Evolutionary conservation across 2,329 filamentous ascomycete species (phyloP), one percentile per base, ranked within the genome.

Genomic region (Claviceps pusilla): DNA sequence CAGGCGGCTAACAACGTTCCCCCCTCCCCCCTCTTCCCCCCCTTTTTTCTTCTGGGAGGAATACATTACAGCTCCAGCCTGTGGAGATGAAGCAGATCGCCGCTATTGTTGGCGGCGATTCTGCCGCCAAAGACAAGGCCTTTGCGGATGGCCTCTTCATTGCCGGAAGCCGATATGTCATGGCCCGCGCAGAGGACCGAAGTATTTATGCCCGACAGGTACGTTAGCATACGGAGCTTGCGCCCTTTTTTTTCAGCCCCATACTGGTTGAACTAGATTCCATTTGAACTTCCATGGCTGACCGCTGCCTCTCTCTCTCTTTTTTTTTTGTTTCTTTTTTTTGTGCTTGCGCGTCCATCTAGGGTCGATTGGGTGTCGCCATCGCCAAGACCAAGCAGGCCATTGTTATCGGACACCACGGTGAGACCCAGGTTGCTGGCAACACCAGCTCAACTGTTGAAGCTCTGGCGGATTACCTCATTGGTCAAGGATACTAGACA

Each of bases 121-220:
- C 56, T 10, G 71, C 69, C 49, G 76, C 77, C 58, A 74, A 78
- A 61, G 82, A 85, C 72, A 78, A 82, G 65, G 80, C 87, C 57
- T 84, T 84, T 63, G 72, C 75, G 53, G 82, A 84, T 28, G 91
- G 91, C 59, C 68, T 96, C 65, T 79, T 87, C 72, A 71, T 96
- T 63, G 82, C 71, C 50, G 86, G 86, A 59, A 81, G 84, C 66
- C 86, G 87, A 71, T 96, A 84, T 69, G 79, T 96, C 67, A 76
- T 84, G 66, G 77, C 87, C 68, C 83, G 80, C 66, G 80, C 84
- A 52, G 87, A 90, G 58, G 89, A 86, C 37, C 78, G 85, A 68
- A 85, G 82, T 73, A 71, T 95, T 63, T 95, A 95, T 71, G 87
- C 82, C 60, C 89, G 90, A 79, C 83, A 89, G 80, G 89, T 94